phyloP scores from a whole-genome alignment of 768 basidiomycete species.

The Boletus speciosus region DNA sequence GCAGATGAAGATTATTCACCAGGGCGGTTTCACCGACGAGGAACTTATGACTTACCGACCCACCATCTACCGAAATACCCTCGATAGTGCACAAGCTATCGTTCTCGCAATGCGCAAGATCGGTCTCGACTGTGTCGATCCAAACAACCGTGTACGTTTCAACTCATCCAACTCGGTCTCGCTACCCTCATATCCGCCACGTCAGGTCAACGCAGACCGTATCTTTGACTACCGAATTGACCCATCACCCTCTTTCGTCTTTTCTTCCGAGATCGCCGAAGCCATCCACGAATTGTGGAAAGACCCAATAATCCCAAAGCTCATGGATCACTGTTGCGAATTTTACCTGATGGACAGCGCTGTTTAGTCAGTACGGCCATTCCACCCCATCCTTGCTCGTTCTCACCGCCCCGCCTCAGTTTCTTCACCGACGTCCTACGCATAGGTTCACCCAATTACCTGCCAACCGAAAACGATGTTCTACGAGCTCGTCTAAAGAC shows the following conservation, averaged over 20 bases:
- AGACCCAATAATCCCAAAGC: constrained; percentile 53
- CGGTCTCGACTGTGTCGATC: constrained; percentile 69
- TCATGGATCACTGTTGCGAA: constrained; percentile 61
- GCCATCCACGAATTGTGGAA: constrained; percentile 69
- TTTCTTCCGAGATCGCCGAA: constrained; percentile 62
- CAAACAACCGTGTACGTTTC: constrained; percentile 51
- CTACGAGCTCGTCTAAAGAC: constrained; percentile 86
- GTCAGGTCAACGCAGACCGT: constrained; percentile 50
- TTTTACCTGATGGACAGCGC: constrained; percentile 98
- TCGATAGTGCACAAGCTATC: constrained; percentile 86
- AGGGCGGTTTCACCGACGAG: constrained; percentile 77
- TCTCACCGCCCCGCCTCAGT: constrained; percentile 35
- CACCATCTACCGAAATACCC: constrained; percentile 80
- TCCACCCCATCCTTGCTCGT: background rate
- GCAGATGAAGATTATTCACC: constrained; percentile 99
- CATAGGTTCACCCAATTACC: constrained; percentile 77
- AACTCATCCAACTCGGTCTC: accelerated
- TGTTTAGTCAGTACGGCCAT: constrained; percentile 57
- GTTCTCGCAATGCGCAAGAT: constrained; percentile 85
- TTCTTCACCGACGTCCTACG: constrained; percentile 86
- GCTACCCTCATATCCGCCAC: constrained; percentile 12
- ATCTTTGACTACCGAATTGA: constrained; percentile 57
- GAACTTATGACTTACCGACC: constrained; percentile 76
- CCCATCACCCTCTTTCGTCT: constrained; percentile 39
- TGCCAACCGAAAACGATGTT: constrained; percentile 84